These are phyloP conservation scores for Microascus cirrosus DNA, from an alignment of 2,329 filamentous ascomycete genomes.

Conservation along the genomic window DNA sequence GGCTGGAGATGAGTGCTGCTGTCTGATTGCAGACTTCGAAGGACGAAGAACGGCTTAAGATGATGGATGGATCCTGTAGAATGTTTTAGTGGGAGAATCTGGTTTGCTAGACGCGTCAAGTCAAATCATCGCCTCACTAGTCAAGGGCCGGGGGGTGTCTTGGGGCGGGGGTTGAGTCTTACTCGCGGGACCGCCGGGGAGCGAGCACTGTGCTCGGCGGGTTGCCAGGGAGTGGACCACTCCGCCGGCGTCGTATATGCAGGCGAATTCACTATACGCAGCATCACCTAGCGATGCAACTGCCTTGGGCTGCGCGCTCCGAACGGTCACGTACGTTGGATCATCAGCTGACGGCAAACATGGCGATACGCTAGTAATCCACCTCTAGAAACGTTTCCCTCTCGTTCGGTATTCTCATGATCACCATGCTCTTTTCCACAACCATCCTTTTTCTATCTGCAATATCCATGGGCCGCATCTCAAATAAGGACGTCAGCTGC, in stretches of 20 bases:
- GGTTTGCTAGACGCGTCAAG: neutral
- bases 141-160: neutral
- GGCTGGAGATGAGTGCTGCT: neutral
- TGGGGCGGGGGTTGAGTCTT: too few species aligned
- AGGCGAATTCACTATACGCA: neutral
- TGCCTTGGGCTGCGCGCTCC: conserved; percentile 14
- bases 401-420: conserved; percentile 18
- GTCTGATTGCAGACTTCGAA: neutral
- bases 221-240: neutral
- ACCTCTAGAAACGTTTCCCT: conserved; percentile 14
- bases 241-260: neutral
- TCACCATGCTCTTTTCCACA: conserved; percentile 18
- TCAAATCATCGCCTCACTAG: neutral
- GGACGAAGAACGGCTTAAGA: neutral
- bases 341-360: conserved; percentile 13
- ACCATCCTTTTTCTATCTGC: conserved; percentile 12
- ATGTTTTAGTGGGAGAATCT: neutral
- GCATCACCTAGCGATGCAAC: conserved; percentile 1
- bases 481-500: neutral
- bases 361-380: conserved; percentile 17
- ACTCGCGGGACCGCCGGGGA: neutral
- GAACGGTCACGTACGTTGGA: conserved; percentile 13
- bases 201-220: neutral
- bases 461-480: neutral
- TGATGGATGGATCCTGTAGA: neutral